Evolutionary conservation across 2,329 filamentous ascomycete genomes (phyloP).

Genomic region (Beauveria australis): DNA sequence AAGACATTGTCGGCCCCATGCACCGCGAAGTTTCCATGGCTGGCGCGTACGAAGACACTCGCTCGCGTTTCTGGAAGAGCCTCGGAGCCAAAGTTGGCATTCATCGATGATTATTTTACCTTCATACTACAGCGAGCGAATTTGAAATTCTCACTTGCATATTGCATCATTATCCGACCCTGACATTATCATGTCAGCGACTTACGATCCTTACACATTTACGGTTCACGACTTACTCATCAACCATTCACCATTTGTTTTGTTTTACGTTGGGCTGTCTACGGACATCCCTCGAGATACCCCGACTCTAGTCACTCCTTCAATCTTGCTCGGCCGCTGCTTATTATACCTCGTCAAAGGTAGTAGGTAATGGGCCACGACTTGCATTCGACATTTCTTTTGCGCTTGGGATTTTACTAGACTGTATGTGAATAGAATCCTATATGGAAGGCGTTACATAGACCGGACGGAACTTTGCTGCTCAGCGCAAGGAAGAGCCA

Average conservation of each 20-base stretch:
- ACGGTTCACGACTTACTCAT: neutral
- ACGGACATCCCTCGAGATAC: constrained; percentile 17
- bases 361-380: neutral
- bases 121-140: neutral
- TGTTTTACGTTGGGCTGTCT: constrained; percentile 5
- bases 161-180: constrained; percentile 1
- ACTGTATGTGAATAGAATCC: constrained; percentile 1
- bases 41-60: constrained; percentile 36
- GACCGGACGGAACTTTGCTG: constrained; percentile 7
- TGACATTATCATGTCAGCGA: constrained; percentile 11
- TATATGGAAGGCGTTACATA: constrained; percentile 4
- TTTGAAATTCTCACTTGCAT: neutral
- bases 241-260: constrained; percentile 21
- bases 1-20: constrained; percentile 93
- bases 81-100: constrained; percentile 38
- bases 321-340: constrained; percentile 1
- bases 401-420: constrained; percentile 2
- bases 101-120: constrained; percentile 10
- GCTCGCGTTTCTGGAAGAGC: constrained; percentile 39
- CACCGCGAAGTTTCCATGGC: constrained; percentile 50
- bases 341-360: constrained; percentile 12
- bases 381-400: neutral
- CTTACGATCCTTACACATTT: constrained; percentile 11
- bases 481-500: constrained; percentile 10
- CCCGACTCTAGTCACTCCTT: constrained; percentile 20